phyloP scores from a whole-genome alignment of 2,329 filamentous ascomycete genomes.

The Amylocarpus encephaloides region DNA sequence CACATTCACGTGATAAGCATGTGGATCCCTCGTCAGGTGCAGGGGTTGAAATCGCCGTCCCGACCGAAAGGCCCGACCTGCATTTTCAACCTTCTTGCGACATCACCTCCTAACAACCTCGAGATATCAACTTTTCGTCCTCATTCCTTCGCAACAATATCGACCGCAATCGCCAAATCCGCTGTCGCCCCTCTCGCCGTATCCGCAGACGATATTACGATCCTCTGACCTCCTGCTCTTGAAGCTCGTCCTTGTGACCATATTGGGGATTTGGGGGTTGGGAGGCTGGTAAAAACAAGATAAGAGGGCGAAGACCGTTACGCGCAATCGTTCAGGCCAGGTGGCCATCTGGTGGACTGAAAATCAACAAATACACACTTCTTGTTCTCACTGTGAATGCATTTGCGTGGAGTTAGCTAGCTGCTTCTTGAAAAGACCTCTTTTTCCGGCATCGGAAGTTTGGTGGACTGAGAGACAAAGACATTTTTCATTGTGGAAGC shows the following conservation, averaged over 20 bases:
- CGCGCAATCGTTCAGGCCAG: slow-evolving; percentile 15
- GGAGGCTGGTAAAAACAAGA: slow-evolving; percentile 20
- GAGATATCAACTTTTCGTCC: background rate
- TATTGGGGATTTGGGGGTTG: slow-evolving; percentile 18
- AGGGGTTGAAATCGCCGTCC: too few relatives aligned
- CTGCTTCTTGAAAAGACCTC: slow-evolving; percentile 28
- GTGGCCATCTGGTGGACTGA: slow-evolving; percentile 24
- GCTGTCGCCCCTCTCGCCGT: background rate
- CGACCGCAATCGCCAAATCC: background rate
- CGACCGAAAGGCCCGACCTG: too few relatives aligned
- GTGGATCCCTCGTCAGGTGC: too few relatives aligned
- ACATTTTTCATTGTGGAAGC: slow-evolving; percentile 22
- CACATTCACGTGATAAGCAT: too few relatives aligned
- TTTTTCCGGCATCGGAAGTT: slow-evolving; percentile 22
- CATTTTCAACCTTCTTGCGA: too few relatives aligned
- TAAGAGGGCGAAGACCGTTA: slow-evolving; percentile 19
- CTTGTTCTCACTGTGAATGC: slow-evolving; percentile 32
- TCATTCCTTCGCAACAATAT: background rate
- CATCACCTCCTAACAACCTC: too few relatives aligned
- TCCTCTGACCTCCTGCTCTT: background rate
- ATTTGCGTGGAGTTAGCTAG: slow-evolving; percentile 34
- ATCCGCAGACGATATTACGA: background rate
- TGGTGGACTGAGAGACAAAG: slow-evolving; percentile 25
- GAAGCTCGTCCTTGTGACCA: slow-evolving; percentile 4
- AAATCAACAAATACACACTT: slow-evolving; percentile 33